A percentile compares a stretch with the other conserved stretches of the same genome.
These are phyloP conservation scores for Vaccinium darrowii DNA, from an alignment of 148 eudicot genomes.

Conservation along the genomic window DNA sequence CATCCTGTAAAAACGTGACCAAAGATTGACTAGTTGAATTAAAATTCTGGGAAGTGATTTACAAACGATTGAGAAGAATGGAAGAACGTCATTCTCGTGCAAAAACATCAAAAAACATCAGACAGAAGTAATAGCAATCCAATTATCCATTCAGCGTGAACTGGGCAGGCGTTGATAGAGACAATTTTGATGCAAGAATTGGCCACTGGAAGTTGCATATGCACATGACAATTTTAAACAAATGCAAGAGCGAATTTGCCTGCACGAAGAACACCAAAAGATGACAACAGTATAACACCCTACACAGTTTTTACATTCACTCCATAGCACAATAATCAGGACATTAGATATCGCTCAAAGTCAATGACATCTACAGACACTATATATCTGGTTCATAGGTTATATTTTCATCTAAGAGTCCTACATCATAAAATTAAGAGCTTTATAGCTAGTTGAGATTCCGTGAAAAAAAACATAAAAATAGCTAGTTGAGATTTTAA, in stretches of 20 bases:
- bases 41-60: background rate
- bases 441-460: too few relatives aligned
- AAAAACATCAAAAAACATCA: background rate
- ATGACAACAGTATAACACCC: background rate
- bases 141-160: background rate
- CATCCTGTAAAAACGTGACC: constrained; percentile 47
- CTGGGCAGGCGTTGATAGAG: background rate
- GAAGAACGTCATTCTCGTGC: background rate
- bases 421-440: too few relatives aligned
- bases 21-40: background rate
- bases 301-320: background rate
- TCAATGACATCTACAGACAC: background rate
- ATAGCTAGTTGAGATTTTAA: too few relatives aligned
- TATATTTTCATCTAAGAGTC: too few relatives aligned
- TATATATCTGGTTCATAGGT: background rate
- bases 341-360: background rate
- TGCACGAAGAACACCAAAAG: background rate
- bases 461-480: too few relatives aligned
- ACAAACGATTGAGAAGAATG: background rate
- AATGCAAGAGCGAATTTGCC: background rate
- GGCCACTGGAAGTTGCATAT: too few relatives aligned
- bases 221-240: background rate
- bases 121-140: background rate
- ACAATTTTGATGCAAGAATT: background rate
- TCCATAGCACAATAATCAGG: background rate